A percentile compares a stretch with the other conserved stretches of the same genome.
Conservation (phyloP, 257 asterid genomes). For the Solanum phureja region DNA sequence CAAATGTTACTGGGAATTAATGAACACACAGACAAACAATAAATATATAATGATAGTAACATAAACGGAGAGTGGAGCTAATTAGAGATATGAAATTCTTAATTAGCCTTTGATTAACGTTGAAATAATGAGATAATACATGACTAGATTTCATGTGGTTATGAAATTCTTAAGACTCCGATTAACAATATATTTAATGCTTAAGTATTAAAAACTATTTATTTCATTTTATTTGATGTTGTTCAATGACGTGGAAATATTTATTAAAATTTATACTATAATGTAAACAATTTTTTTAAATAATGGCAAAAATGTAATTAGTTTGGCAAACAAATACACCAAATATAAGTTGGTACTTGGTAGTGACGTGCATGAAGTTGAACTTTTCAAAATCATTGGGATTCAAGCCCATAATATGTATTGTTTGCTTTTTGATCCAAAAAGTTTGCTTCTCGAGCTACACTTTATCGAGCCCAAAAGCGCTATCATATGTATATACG, state of each 20-base stretch:
- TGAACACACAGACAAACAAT: background rate
- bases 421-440: background rate
- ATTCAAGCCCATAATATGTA: background rate
- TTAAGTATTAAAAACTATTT: background rate
- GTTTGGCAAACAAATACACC: no score
- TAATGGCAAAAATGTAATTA: no score
- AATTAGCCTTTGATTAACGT: background rate
- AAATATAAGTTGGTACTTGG: background rate
- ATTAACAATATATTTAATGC: background rate
- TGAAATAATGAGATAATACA: background rate
- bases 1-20: background rate
- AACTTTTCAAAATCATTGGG: background rate
- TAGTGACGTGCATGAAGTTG: background rate
- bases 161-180: background rate
- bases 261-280: background rate
- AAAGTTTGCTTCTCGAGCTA: background rate
- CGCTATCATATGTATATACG: background rate
- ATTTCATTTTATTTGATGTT: background rate
- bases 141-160: background rate
- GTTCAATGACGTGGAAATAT: background rate
- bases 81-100: background rate
- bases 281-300: no score
- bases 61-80: background rate
- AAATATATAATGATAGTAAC: background rate
- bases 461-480: background rate